These are phyloP conservation scores for button mushroom (Agaricus bisporus) DNA, from an alignment of 768 basidiomycete species.

Conservation along the genomic window DNA sequence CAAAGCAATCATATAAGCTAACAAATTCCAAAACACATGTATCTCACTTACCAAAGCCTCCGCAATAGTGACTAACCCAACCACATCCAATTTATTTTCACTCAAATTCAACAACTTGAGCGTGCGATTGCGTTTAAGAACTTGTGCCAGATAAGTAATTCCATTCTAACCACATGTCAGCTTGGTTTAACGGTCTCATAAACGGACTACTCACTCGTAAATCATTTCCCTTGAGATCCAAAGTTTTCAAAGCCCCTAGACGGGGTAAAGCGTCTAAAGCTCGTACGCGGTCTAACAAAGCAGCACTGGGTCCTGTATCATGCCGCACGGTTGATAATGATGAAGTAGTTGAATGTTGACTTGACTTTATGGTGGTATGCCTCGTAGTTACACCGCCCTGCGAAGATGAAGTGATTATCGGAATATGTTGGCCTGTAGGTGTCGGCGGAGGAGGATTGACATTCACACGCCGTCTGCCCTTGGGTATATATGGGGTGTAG, in stretches of 20 bases:
- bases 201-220: conserved; percentile 59
- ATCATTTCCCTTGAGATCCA: conserved; percentile 93
- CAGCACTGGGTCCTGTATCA: conserved; percentile 57
- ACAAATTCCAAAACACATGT: neutral
- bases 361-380: conserved; percentile 20
- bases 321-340: conserved; percentile 16
- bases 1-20: too few relatives aligned
- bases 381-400: conserved; percentile 48
- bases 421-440: conserved; percentile 39
- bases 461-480: conserved; percentile 19
- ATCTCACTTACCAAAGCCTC: conserved; percentile 72
- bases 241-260: conserved; percentile 77
- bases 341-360: neutral
- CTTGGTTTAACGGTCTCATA: conserved; percentile 3
- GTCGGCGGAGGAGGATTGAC: conserved; percentile 40
- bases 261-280: conserved; percentile 86
- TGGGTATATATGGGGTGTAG: conserved; percentile 9
- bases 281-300: conserved; percentile 80
- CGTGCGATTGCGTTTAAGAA: conserved; percentile 92
- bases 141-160: conserved; percentile 88
- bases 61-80: conserved; percentile 72
- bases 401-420: conserved; percentile 63
- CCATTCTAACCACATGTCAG: conserved; percentile 42
- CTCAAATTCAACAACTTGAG: conserved; percentile 90
- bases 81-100: conserved; percentile 89